Conservation (phyloP, 2,329 filamentous ascomycete genomes). For the Zalaria sp. region DNA sequence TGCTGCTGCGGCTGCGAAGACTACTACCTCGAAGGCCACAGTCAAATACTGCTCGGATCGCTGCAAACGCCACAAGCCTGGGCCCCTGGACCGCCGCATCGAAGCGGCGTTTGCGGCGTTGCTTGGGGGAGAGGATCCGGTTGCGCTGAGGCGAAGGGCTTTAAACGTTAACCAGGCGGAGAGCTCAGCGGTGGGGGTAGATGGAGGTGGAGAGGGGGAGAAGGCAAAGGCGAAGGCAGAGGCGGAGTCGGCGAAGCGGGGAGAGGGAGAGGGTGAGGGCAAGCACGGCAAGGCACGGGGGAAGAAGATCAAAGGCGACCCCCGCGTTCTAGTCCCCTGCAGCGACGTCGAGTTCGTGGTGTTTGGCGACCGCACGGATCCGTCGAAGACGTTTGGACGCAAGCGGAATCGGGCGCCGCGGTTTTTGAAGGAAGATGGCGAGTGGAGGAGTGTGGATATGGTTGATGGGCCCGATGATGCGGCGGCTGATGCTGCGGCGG, state of each 20-base stretch:
- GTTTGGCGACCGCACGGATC: constrained; percentile 33
- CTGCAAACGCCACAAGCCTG: constrained; percentile 38
- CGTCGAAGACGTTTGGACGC: constrained; percentile 29
- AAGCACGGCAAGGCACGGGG: not conserved
- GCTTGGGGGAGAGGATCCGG: constrained; percentile 18
- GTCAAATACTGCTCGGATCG: constrained; percentile 45
- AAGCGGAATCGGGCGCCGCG: constrained; percentile 31
- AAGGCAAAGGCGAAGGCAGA: not conserved
- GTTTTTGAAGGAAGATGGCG: constrained; percentile 22
- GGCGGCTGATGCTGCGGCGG: constrained; percentile 2
- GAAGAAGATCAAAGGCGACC: constrained; percentile 29
- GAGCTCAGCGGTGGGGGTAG: too few relatives aligned
- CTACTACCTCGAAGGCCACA: constrained; percentile 13
- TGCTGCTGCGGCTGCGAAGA: not conserved
- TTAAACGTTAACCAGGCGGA: too few relatives aligned
- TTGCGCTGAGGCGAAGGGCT: not conserved
- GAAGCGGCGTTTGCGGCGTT: constrained; percentile 34
- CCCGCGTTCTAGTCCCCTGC: constrained; percentile 34
- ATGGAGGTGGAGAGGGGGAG: too few relatives aligned
- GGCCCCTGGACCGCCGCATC: constrained; percentile 35
- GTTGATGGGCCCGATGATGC: constrained; percentile 11
- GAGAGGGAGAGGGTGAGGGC: not conserved
- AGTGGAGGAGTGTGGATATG: constrained; percentile 33
- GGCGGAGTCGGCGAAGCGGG: not conserved
- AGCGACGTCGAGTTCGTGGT: constrained; percentile 35